A percentile compares a stretch with the other conserved stretches of the same genome.
Conservation (phyloP, 192 early-diverging fungal species). For the Coemansia sp. region DNA sequence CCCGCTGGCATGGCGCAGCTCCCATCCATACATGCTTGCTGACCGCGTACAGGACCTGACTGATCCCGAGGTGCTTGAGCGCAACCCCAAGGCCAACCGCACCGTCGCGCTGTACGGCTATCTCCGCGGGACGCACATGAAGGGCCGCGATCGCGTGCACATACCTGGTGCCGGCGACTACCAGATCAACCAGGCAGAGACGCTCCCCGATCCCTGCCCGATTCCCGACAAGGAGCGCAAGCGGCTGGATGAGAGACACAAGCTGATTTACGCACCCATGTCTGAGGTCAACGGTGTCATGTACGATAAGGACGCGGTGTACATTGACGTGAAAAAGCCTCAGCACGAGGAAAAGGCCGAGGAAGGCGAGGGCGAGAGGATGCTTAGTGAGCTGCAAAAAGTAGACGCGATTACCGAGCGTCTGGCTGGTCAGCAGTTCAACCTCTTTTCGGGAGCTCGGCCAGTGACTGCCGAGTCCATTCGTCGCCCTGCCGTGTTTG, state of each 20-base stretch:
- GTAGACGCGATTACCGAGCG: constrained; percentile 48
- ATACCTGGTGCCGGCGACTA: constrained; percentile 95
- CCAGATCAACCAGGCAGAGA: constrained; percentile 66
- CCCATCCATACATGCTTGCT: constrained; percentile 95
- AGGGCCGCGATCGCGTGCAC: constrained; percentile 80
- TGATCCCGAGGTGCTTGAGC: constrained; percentile 77
- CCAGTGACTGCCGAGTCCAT: constrained; percentile 28
- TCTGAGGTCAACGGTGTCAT: constrained; percentile 95
- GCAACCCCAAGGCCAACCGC: constrained; percentile 82
- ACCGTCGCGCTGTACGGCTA: constrained; percentile 95
- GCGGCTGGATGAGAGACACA: constrained; percentile 86
- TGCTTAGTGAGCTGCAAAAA: constrained; percentile 92
- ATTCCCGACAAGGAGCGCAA: constrained; percentile 89
- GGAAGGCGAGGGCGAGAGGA: constrained; percentile 75
- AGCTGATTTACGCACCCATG: constrained; percentile 97
- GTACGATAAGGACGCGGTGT: constrained; percentile 99
- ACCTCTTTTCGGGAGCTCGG: constrained; percentile 42
- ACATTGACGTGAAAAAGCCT: constrained; percentile 85
- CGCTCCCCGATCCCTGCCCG: constrained; percentile 93
- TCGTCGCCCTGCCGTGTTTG: constrained; percentile 64
- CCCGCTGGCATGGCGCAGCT: constrained; percentile 92
- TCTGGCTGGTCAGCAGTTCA: constrained; percentile 38
- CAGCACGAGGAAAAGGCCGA: constrained; percentile 54
- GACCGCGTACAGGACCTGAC: constrained; percentile 97
- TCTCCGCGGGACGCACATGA: constrained; percentile 91